phyloP scores from a whole-genome alignment of 2,329 filamentous ascomycete genomes.

The Hymenoscyphus salicellus region DNA sequence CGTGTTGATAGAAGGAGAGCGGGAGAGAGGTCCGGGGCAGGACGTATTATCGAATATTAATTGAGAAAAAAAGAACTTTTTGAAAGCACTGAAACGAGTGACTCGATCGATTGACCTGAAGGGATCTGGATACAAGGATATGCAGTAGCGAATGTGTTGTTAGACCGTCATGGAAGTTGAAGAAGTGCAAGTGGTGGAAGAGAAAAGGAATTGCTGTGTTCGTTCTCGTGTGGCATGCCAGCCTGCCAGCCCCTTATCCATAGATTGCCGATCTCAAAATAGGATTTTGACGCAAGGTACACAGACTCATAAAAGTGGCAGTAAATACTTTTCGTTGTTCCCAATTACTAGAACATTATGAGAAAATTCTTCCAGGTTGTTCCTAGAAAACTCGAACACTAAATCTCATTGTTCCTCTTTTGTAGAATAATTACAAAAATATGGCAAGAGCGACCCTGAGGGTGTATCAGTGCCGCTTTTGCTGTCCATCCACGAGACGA shows the following conservation, averaged over 20 bases:
- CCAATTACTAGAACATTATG: too few species aligned
- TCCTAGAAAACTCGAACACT: too few species aligned
- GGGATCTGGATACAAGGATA: slow-evolving; percentile 27
- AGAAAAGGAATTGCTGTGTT: slow-evolving; percentile 18
- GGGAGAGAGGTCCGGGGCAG: neutral
- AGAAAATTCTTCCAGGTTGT: too few species aligned
- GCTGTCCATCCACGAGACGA: neutral
- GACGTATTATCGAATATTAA: slow-evolving; percentile 23
- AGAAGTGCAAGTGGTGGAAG: slow-evolving; percentile 8
- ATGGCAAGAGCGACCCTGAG: too few species aligned
- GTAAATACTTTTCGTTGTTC: too few species aligned
- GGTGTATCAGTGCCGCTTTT: neutral
- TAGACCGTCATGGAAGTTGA: slow-evolving; percentile 20
- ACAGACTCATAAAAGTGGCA: neutral
- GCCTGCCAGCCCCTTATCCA: slow-evolving; percentile 26
- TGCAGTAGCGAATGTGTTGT: slow-evolving; percentile 25
- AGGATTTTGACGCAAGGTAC: slow-evolving; percentile 28
- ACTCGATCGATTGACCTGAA: slow-evolving; percentile 24
- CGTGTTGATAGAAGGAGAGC: neutral
- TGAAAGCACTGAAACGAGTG: slow-evolving; percentile 32
- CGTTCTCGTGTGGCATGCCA: slow-evolving; percentile 18
- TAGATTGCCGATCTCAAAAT: slow-evolving; percentile 36
- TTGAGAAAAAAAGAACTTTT: slow-evolving; percentile 23
- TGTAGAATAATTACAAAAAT: too few species aligned
- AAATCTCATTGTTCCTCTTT: too few species aligned